phyloP scores from a whole-genome alignment of 768 basidiomycete species.

The Trametes cubensis region DNA sequence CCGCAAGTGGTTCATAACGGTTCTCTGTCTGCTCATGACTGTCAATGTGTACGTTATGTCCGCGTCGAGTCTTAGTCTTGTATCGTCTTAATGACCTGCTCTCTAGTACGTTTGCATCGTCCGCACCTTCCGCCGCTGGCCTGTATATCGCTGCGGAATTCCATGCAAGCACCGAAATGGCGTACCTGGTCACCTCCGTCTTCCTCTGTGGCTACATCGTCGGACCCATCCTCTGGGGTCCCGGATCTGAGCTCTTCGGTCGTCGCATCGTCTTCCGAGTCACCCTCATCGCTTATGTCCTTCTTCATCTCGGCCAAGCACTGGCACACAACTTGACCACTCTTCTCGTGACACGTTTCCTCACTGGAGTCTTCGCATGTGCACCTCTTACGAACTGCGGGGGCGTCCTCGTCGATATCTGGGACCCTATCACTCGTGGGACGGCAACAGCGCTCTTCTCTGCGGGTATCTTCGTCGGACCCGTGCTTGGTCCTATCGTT shows the following conservation, averaged over 20 bases:
- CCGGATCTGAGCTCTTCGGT: slow-evolving; percentile 61
- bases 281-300: slow-evolving; percentile 54
- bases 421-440: slow-evolving; percentile 53
- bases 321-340: slow-evolving; percentile 62
- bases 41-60: slow-evolving; percentile 50
- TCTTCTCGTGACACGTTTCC: slow-evolving; percentile 59
- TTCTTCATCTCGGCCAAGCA: slow-evolving; percentile 63
- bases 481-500: slow-evolving; percentile 64
- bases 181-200: slow-evolving; percentile 51
- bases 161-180: slow-evolving; percentile 43
- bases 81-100: neutral
- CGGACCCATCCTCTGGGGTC: slow-evolving; percentile 58
- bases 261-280: slow-evolving; percentile 53
- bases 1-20: slow-evolving; percentile 53
- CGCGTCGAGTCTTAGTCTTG: neutral
- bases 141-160: slow-evolving; percentile 43
- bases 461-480: slow-evolving; percentile 64
- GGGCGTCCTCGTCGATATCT: slow-evolving; percentile 61
- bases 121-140: slow-evolving; percentile 51
- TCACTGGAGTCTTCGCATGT: slow-evolving; percentile 66
- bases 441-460: slow-evolving; percentile 61
- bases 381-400: slow-evolving; percentile 61
- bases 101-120: slow-evolving; percentile 60
- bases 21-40: slow-evolving; percentile 48
- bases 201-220: slow-evolving; percentile 49